These are phyloP conservation scores for Scheffersomyces parashehatae DNA, from an alignment of 1,139 yeast species.

Conservation along the genomic window DNA sequence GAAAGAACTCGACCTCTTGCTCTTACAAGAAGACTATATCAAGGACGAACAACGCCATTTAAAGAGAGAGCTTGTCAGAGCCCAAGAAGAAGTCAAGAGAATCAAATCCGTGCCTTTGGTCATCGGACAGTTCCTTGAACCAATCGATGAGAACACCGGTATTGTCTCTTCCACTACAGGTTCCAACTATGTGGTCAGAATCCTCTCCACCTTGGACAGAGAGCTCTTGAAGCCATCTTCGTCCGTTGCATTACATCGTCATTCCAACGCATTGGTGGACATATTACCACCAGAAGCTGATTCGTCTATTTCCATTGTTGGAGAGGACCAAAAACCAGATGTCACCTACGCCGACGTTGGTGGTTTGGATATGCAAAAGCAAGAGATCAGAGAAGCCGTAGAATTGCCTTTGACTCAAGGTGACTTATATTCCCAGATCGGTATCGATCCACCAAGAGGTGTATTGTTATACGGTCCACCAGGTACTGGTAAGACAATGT, in stretches of 20 bases:
- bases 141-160: constrained; percentile 95
- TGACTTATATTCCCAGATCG: constrained; percentile 93
- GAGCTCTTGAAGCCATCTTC: constrained; percentile 93
- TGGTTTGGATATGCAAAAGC: constrained; percentile 98
- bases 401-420: constrained; percentile 96
- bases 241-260: constrained; percentile 96
- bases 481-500: constrained; percentile 99
- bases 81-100: constrained; percentile 97
- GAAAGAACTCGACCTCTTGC: constrained; percentile 80
- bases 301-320: constrained; percentile 90
- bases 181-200: constrained; percentile 93
- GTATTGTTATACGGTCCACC: constrained; percentile 97
- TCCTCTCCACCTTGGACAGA: constrained; percentile 89
- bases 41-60: constrained; percentile 97
- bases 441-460: constrained; percentile 99
- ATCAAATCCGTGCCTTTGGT: constrained; percentile 97
- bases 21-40: constrained; percentile 91
- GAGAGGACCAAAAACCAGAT: constrained; percentile 92
- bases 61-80: constrained; percentile 90
- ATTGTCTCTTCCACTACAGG: constrained; percentile 98
- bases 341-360: constrained; percentile 94
- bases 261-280: constrained; percentile 95
- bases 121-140: constrained; percentile 96
- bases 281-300: constrained; percentile 99
- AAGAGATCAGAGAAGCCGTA: constrained; percentile 97